These are phyloP conservation scores for Adansonia rubrostipa DNA, from an alignment of 441 rosid species.

Conservation along the genomic window DNA sequence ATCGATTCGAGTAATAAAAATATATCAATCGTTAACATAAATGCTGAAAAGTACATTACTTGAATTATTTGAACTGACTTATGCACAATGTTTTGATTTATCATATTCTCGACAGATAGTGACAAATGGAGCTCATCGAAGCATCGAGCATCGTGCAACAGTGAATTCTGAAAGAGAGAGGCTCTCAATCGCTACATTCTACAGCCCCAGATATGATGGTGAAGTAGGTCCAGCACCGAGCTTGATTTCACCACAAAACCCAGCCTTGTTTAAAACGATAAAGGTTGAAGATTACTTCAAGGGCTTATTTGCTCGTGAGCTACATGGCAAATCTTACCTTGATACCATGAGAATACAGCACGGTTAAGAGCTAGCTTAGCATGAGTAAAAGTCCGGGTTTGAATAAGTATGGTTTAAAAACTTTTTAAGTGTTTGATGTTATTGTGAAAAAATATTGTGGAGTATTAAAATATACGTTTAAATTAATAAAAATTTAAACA, in stretches of 20 bases:
- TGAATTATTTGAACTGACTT: background rate
- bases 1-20: too few relatives aligned
- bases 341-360: background rate
- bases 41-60: background rate
- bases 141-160: conserved; percentile 22
- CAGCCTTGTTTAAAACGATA: background rate
- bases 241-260: background rate
- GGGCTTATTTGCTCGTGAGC: background rate
- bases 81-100: too few relatives aligned
- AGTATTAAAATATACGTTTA: too few relatives aligned
- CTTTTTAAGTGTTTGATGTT: too few relatives aligned
- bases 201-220: background rate
- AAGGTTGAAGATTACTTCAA: conserved; percentile 15
- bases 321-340: conserved; percentile 1
- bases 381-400: too few relatives aligned
- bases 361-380: background rate
- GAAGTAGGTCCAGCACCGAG: conserved; percentile 22
- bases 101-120: background rate
- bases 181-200: conserved; percentile 21
- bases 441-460: too few relatives aligned
- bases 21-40: too few relatives aligned
- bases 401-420: too few relatives aligned
- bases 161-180: conserved; percentile 17
- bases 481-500: too few relatives aligned
- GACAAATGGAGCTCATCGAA: conserved; percentile 8